These are phyloP conservation scores for Stephania cephalantha DNA, from an alignment of 164 flowering plant species.

Conservation along the genomic window DNA sequence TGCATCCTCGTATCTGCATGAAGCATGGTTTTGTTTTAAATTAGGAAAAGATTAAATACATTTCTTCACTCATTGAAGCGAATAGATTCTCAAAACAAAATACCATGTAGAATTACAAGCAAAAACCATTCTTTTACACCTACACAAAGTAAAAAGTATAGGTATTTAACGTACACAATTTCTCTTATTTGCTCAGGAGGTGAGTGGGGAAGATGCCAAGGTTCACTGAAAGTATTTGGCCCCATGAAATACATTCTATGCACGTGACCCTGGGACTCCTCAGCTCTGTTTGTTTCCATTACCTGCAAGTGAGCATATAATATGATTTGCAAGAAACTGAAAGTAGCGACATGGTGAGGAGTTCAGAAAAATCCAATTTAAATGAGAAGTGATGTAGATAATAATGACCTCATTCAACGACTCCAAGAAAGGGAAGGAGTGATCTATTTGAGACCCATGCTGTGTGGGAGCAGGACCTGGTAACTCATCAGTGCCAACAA, in stretches of 20 bases:
- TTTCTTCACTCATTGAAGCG: not conserved
- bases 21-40: slow-evolving; percentile 1
- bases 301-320: slow-evolving; percentile 41
- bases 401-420: slow-evolving; percentile 78
- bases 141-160: slow-evolving; percentile 3
- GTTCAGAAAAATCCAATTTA: not conserved
- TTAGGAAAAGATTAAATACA: not conserved
- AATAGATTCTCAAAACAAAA: not conserved
- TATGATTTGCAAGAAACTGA: slow-evolving; percentile 1
- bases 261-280: slow-evolving; percentile 85
- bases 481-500: slow-evolving; percentile 65
- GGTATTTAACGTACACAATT: slow-evolving; percentile 61
- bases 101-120: not conserved
- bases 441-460: slow-evolving; percentile 73
- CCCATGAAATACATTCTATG: slow-evolving; percentile 93
- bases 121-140: not conserved
- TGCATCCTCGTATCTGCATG: slow-evolving; percentile 82
- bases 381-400: slow-evolving; percentile 3
- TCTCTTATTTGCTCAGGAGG: slow-evolving; percentile 86
- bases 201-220: slow-evolving; percentile 88
- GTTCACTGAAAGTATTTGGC: slow-evolving; percentile 83
- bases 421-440: slow-evolving; percentile 89
- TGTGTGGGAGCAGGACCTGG: slow-evolving; percentile 59
- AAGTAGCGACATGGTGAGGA: not conserved
- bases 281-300: slow-evolving; percentile 78